phyloP scores from a whole-genome alignment of 257 asterid species.

The Solanum chiquidenum region DNA sequence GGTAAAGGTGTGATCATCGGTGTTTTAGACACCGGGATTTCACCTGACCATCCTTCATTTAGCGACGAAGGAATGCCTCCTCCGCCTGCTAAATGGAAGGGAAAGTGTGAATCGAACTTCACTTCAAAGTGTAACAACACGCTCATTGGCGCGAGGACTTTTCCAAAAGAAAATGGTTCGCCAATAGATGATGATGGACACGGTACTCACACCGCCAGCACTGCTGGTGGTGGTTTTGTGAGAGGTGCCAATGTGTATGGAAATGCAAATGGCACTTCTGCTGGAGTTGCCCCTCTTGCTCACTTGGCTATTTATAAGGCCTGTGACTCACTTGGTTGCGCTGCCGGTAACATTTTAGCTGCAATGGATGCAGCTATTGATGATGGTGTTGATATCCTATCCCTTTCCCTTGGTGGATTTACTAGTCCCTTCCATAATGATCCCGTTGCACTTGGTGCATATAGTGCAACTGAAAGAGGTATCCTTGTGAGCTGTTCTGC shows the following conservation, averaged over 20 bases:
- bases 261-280: slow-evolving; percentile 38
- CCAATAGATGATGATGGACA: slow-evolving; percentile 34
- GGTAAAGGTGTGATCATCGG: neutral
- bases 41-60: neutral
- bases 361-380: slow-evolving; percentile 40
- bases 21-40: neutral
- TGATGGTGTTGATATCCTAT: slow-evolving; percentile 24
- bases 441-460: slow-evolving; percentile 23
- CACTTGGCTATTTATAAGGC: slow-evolving; percentile 43
- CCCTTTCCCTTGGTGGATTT: slow-evolving; percentile 18
- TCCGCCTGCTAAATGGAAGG: neutral
- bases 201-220: slow-evolving; percentile 45
- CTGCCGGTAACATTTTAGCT: slow-evolving; percentile 18
- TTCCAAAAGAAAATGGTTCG: slow-evolving; percentile 7
- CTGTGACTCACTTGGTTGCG: slow-evolving; percentile 7
- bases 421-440: neutral
- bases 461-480: slow-evolving; percentile 27
- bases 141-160: neutral
- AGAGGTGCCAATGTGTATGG: slow-evolving; percentile 36
- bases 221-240: slow-evolving; percentile 44
- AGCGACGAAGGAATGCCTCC: neutral
- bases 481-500: slow-evolving; percentile 33
- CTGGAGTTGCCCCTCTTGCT: slow-evolving; percentile 47
- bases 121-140: neutral
- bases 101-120: neutral